phyloP scores from a whole-genome alignment of 2,329 filamentous ascomycete genomes.

The Escovopsis sp. region DNA sequence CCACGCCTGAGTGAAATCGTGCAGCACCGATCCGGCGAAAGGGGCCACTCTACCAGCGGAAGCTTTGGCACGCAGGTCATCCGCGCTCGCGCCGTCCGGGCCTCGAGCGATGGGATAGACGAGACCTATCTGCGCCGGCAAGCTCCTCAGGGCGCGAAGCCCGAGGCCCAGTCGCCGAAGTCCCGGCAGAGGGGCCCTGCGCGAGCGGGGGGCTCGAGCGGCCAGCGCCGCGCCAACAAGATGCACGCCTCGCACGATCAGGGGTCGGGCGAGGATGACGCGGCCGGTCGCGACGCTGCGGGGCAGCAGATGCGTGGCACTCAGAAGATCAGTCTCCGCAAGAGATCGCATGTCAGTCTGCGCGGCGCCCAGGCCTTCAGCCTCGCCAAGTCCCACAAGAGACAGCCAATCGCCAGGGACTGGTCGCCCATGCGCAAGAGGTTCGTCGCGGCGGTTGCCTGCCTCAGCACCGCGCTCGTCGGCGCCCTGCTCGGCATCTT shows the following conservation, averaged over 20 bases:
- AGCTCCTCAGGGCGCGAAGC: neutral
- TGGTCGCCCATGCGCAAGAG: conserved; percentile 54
- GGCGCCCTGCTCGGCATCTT: conserved; percentile 62
- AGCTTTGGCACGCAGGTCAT: neutral
- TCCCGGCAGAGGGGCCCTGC: conserved; percentile 5
- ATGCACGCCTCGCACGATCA: conserved; percentile 5
- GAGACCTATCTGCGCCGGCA: no score
- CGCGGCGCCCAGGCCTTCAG: conserved; percentile 34
- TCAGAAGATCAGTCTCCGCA: conserved; percentile 29
- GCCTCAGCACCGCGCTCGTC: conserved; percentile 56
- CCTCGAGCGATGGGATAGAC: no score
- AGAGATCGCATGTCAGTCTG: conserved; percentile 39
- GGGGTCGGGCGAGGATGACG: conserved; percentile 9
- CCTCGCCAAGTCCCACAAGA: conserved; percentile 37
- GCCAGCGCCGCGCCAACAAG: conserved; percentile 2
- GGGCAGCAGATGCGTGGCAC: conserved; percentile 12
- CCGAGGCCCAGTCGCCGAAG: conserved; percentile 3
- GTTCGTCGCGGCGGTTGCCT: conserved; percentile 52
- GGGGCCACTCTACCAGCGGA: conserved; percentile 3
- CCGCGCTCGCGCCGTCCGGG: no score
- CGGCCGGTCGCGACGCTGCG: conserved; percentile 12
- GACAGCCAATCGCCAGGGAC: conserved; percentile 54
- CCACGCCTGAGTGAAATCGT: conserved; percentile 13
- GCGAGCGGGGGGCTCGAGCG: neutral
- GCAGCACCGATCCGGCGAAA: conserved; percentile 12